Conservation (phyloP, 192 early-diverging fungal species). For the Mortierella hygrophila region DNA sequence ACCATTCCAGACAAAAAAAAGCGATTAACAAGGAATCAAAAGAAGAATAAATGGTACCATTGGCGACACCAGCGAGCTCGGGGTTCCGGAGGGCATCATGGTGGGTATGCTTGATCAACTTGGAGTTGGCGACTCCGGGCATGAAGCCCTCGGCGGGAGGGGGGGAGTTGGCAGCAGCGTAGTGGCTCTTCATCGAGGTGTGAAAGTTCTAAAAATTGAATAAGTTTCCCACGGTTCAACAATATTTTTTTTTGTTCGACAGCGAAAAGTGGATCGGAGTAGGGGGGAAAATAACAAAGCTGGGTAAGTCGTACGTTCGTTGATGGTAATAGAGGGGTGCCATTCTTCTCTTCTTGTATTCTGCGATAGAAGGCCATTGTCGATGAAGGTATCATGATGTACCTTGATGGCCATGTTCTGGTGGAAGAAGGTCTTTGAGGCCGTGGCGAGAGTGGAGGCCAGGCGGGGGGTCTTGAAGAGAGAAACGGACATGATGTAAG, state of each 20-base stretch:
- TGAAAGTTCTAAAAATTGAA: conserved; percentile 39
- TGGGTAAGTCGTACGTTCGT: neutral
- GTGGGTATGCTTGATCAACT: conserved; percentile 81
- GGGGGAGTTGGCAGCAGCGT: conserved; percentile 42
- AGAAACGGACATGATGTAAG: conserved; percentile 35
- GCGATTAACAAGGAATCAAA: neutral
- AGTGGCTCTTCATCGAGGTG: conserved; percentile 38
- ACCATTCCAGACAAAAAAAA: neutral
- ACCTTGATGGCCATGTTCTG: conserved; percentile 46
- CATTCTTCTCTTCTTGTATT: neutral
- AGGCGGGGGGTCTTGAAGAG: conserved; percentile 26
- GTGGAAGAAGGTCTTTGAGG: conserved; percentile 30
- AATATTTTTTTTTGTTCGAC: neutral
- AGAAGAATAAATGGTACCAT: conserved; percentile 55
- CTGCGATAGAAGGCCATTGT: neutral
- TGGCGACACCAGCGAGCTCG: conserved; percentile 77
- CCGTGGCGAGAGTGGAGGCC: conserved; percentile 17
- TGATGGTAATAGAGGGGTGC: neutral
- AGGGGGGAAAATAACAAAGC: neutral
- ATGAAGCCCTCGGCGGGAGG: conserved; percentile 86
- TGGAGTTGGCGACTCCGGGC: conserved; percentile 85
- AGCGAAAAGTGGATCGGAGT: neutral
- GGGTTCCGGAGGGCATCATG: conserved; percentile 76
- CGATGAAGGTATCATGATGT: neutral
- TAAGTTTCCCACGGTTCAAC: conserved; percentile 8